Evolutionary conservation across 164 flowering plant genomes (phyloP).

Genomic region (Magnolia changhungtana): DNA sequence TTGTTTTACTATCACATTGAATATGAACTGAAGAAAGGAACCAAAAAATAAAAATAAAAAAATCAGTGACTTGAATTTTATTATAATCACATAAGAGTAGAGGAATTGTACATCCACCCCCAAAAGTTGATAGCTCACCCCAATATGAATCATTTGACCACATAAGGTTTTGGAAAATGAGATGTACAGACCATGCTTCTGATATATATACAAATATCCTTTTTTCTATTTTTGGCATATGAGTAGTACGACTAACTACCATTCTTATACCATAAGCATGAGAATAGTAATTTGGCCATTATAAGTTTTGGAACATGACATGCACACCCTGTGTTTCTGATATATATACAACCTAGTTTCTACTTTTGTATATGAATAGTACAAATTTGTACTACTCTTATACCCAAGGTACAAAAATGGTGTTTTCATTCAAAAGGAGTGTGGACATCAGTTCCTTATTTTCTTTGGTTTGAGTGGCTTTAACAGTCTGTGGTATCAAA

Average conservation of each 20-base stretch:
- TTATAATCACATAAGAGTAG: not conserved
- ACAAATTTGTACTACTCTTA: not conserved
- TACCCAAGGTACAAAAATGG: too few relatives aligned
- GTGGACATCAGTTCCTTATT: not conserved
- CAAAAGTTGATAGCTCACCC: not conserved
- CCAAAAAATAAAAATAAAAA: not conserved
- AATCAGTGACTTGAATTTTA: not conserved
- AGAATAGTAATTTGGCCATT: not conserved
- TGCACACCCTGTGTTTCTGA: too few relatives aligned
- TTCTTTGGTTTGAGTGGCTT: not conserved
- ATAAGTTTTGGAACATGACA: not conserved
- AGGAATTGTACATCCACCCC: not conserved
- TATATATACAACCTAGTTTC: too few relatives aligned
- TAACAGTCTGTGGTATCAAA: too few relatives aligned
- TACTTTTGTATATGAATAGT: too few relatives aligned
- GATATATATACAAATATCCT: not conserved
- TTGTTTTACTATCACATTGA: conserved; percentile 58
- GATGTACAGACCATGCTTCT: too few relatives aligned
- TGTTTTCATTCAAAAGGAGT: not conserved
- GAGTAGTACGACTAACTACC: not conserved
- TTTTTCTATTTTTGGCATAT: not conserved
- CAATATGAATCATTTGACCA: not conserved
- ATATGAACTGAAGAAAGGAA: conserved; percentile 47
- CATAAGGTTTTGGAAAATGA: not conserved
- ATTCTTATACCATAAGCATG: not conserved